Conservation (phyloP, 2,329 filamentous ascomycete species). For the Aaosphaeria pasadenensis region DNA sequence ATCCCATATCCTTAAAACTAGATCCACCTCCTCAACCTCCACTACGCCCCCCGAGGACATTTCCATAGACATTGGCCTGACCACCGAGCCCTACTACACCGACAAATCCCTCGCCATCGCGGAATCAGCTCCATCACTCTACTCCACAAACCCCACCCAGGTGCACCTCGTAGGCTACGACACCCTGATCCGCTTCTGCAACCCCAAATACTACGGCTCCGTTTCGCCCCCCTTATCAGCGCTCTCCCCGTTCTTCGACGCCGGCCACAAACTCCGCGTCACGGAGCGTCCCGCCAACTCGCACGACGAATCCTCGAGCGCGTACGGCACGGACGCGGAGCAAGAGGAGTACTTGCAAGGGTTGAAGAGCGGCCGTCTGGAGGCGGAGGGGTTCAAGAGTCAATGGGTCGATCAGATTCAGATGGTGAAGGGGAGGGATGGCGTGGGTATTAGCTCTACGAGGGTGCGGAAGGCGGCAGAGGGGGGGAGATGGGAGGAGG, state of each 20-base stretch:
- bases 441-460: constrained; percentile 56
- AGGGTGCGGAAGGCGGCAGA: constrained; percentile 59
- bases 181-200: constrained; percentile 68
- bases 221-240: constrained; percentile 49
- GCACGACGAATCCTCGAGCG: constrained; percentile 44
- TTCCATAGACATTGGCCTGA: constrained; percentile 64
- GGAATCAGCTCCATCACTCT: constrained; percentile 31
- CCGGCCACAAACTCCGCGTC: constrained; percentile 59
- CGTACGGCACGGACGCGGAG: constrained; percentile 56
- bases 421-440: constrained; percentile 53
- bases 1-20: constrained; percentile 11
- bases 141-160: constrained; percentile 46
- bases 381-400: constrained; percentile 52
- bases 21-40: constrained; percentile 8
- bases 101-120: constrained; percentile 65
- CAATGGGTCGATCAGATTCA: constrained; percentile 62
- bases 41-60: constrained; percentile 14
- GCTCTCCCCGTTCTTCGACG: constrained; percentile 61
- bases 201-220: constrained; percentile 66
- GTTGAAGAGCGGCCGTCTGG: constrained; percentile 49
- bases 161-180: constrained; percentile 74
- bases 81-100: constrained; percentile 69
- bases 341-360: constrained; percentile 55
- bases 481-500: constrained; percentile 43
- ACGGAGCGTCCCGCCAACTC: constrained; percentile 53